Evolutionary conservation across 305 asterid species (phyloP).

Genomic region (Solanum aculeatissimum): DNA sequence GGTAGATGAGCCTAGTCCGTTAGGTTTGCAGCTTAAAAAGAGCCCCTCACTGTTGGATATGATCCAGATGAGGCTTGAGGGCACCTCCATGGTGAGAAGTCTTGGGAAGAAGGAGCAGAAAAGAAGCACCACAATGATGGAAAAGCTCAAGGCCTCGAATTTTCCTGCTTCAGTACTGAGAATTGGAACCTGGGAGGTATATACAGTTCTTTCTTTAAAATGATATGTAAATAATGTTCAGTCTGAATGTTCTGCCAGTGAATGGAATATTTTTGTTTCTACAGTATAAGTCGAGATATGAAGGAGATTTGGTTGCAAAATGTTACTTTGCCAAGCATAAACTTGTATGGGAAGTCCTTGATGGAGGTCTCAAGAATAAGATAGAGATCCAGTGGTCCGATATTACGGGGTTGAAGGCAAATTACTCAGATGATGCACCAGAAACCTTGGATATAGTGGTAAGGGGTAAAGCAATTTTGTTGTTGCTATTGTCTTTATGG

Average conservation of each 20-base stretch:
- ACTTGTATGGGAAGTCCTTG: constrained; percentile 64
- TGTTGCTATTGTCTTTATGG: not conserved
- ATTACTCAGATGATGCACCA: constrained; percentile 57
- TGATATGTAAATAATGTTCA: not conserved
- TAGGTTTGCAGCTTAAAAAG: constrained; percentile 82
- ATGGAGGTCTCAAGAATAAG: constrained; percentile 57
- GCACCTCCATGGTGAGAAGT: constrained; percentile 33
- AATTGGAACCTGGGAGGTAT: constrained; percentile 97
- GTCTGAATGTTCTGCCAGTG: not conserved
- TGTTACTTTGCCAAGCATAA: constrained; percentile 63
- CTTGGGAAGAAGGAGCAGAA: constrained; percentile 43
- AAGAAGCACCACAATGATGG: constrained; percentile 33
- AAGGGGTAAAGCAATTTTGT: constrained; percentile 1
- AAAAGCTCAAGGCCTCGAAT: constrained; percentile 90
- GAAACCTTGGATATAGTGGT: constrained; percentile 85
- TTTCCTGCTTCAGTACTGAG: constrained; percentile 70
- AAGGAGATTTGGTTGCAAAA: constrained; percentile 53
- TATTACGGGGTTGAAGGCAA: constrained; percentile 39
- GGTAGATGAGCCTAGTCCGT: constrained; percentile 76
- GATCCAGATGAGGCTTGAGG: constrained; percentile 67
- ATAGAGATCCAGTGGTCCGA: constrained; percentile 58
- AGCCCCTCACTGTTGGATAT: constrained; percentile 89
- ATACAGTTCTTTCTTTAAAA: not conserved
- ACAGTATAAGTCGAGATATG: constrained; percentile 86
- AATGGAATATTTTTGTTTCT: not conserved